These are phyloP conservation scores for Picochlorum costavermella DNA, from an alignment of 139 green algal species.

Conservation along the genomic window DNA sequence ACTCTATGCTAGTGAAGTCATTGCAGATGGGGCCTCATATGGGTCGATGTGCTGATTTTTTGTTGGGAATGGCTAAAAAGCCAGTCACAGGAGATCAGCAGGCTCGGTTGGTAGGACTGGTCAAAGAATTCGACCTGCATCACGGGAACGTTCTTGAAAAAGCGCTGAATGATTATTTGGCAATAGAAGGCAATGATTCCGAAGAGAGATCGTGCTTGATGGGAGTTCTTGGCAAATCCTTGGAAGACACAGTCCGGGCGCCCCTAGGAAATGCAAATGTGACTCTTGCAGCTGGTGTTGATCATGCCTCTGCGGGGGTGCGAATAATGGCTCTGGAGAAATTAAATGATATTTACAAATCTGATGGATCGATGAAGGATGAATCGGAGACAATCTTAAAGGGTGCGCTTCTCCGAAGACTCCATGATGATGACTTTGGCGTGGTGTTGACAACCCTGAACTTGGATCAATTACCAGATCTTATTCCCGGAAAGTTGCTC, in stretches of 20 bases:
- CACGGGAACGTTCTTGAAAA: conserved; percentile 31
- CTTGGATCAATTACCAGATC: neutral
- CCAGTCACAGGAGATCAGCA: neutral
- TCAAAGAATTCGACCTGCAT: conserved; percentile 40
- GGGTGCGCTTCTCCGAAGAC: conserved; percentile 17
- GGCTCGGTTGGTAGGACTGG: neutral
- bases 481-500: conserved; percentile 6
- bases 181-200: neutral
- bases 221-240: neutral
- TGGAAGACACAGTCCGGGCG: conserved; percentile 22
- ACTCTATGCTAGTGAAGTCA: too few species aligned
- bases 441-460: conserved; percentile 25
- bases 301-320: conserved; percentile 15
- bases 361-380: neutral
- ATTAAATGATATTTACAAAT: conserved; percentile 1
- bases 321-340: conserved; percentile 18
- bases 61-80: conserved; percentile 7
- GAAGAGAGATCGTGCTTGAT: conserved; percentile 6
- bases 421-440: conserved; percentile 27
- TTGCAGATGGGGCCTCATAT: conserved; percentile 13
- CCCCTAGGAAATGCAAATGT: conserved; percentile 19
- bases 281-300: conserved; percentile 23
- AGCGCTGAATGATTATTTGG: conserved; percentile 22
- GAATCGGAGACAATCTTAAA: conserved; percentile 2
- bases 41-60: neutral